Base-by-base conservation (phyloP, 1,284 basidiomycete species). In the Moesziomyces antarcticus region DNA sequence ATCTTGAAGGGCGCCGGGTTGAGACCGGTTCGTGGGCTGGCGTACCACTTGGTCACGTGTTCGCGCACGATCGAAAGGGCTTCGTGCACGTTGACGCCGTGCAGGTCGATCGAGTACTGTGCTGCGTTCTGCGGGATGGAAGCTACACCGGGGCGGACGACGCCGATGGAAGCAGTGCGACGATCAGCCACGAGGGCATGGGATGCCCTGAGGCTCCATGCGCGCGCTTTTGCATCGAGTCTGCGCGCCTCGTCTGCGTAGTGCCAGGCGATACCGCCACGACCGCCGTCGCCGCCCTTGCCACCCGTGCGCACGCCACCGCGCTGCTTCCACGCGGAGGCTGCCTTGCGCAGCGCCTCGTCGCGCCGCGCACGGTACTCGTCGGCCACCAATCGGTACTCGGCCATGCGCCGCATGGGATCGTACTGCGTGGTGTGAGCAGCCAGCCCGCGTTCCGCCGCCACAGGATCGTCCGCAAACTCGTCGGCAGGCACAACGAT, bases 171-270 rank as follows among this genome's bases (percentile, higher is more conserved):
- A 1, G 61, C 67, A 8, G 55, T 69, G 51, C 73, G 69, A 21
- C 84, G 61, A 37, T 85, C 78, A 13, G 82, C 72, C 2, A 85
- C 82, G 5, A 84, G 67, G 3, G 80, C 80, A 25, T 78, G 70
- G 18, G 84, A 80, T 1, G 77, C 83, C 21, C 80, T 66, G 21
- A 83, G 73, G 10, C 76, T 77, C 83, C 84, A 85, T 9, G 75
- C 75, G n/a, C 84, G 62, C 43, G 79, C 69, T 45, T 82, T 81
- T 22, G 73, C 69, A 44, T 84, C 84, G 27, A 81, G 70, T 35
- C 77, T 71, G 24, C 85, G 56, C 5, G 84, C 84, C 56, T 82
- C 79, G 49, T 85, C 83, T 0, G 84, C 84, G 63, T 84, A 84
- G 50, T 75, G 69, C 67, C 73, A 79, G 0, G 75, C 73, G 35